These are phyloP conservation scores for Xylaria flabelliformis DNA, from an alignment of 495 filamentous ascomycete genomes.

Conservation along the genomic window DNA sequence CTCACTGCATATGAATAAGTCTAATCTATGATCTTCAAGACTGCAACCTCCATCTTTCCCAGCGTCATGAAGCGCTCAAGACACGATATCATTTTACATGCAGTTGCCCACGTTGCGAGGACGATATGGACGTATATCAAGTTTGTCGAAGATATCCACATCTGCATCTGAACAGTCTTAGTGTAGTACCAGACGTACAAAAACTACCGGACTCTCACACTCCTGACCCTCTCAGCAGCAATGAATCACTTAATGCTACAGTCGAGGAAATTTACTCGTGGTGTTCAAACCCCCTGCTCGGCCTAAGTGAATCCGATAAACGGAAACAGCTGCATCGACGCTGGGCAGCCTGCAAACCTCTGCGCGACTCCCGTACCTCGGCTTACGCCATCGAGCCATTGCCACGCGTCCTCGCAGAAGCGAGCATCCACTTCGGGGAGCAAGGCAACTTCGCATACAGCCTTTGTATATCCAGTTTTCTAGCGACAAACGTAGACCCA, in stretches of 20 bases:
- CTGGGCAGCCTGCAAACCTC: constrained; percentile 46
- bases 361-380: constrained; percentile 45
- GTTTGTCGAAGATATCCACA: constrained; percentile 44
- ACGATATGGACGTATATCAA: constrained; percentile 54
- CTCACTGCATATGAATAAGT: background rate
- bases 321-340: constrained; percentile 30
- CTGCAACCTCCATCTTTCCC: constrained; percentile 37
- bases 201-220: constrained; percentile 30
- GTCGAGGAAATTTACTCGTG: constrained; percentile 30
- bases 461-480: constrained; percentile 47
- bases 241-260: constrained; percentile 17
- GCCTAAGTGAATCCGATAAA: constrained; percentile 3
- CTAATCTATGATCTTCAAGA: constrained; percentile 31
- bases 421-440: constrained; percentile 35
- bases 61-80: constrained; percentile 43
- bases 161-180: constrained; percentile 46
- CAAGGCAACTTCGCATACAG: constrained; percentile 39
- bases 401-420: constrained; percentile 35
- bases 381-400: constrained; percentile 55
- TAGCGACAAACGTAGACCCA: constrained; percentile 45
- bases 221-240: constrained; percentile 13
- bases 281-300: constrained; percentile 18
- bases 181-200: constrained; percentile 41
- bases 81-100: constrained; percentile 52
- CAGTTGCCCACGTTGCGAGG: constrained; percentile 47